phyloP scores from a whole-genome alignment of 2,329 filamentous ascomycete genomes.

The Colletotrichum noveboracense region DNA sequence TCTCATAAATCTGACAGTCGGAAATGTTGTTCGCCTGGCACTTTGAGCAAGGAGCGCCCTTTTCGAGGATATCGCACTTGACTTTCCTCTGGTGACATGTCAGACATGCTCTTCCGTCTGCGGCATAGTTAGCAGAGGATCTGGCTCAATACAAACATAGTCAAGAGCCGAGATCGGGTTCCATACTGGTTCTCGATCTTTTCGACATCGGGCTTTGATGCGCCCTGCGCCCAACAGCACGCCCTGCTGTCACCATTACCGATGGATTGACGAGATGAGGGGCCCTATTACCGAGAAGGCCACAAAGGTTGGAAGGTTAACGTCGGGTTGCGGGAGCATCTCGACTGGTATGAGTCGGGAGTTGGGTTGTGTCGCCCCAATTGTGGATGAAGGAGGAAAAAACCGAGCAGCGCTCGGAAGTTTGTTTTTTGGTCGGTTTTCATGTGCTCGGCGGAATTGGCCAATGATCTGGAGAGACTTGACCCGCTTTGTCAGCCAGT shows the following conservation, averaged over 20 bases:
- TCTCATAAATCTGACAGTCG: slow-evolving; percentile 54
- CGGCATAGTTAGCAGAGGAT: not conserved
- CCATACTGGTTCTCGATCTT: slow-evolving; percentile 17
- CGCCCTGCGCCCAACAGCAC: not conserved
- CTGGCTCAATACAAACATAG: no score
- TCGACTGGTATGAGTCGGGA: not conserved
- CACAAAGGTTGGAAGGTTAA: not conserved
- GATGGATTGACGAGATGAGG: not conserved
- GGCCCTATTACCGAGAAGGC: not conserved
- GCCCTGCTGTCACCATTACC: not conserved
- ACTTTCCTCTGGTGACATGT: slow-evolving; percentile 56
- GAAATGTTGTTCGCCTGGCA: slow-evolving; percentile 45
- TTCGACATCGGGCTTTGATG: not conserved
- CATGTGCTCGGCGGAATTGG: not conserved
- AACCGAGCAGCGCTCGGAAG: not conserved
- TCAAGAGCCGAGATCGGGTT: not conserved
- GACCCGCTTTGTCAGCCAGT: not conserved
- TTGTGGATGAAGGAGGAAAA: not conserved
- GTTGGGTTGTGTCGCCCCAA: not conserved
- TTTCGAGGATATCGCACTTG: slow-evolving; percentile 52
- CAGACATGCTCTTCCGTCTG: slow-evolving; percentile 47
- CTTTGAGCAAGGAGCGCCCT: slow-evolving; percentile 53
- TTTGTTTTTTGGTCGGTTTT: not conserved
- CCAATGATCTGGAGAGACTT: not conserved
- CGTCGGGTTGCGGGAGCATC: not conserved